phyloP scores from a whole-genome alignment of 306 rosid genomes.

The Cucumis cinereus region DNA sequence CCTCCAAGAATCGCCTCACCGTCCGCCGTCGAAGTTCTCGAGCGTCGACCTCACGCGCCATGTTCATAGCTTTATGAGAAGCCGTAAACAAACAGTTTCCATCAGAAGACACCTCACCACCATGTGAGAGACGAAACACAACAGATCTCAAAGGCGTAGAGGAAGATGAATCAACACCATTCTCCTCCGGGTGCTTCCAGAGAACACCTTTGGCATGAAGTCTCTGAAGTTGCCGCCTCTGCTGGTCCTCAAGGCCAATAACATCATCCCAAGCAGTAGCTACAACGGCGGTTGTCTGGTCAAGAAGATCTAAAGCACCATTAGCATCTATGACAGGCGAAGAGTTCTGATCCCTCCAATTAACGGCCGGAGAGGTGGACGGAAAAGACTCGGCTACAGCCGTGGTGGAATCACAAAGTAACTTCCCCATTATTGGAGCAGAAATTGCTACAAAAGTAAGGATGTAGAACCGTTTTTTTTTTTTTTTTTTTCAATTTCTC shows the following conservation, averaged over 20 bases:
- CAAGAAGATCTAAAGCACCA: slow-evolving; percentile 52
- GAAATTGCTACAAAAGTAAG: not conserved
- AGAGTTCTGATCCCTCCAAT: slow-evolving; percentile 55
- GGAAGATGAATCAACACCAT: slow-evolving; percentile 5
- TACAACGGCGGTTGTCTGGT: slow-evolving; percentile 16
- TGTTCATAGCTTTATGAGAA: slow-evolving; percentile 63
- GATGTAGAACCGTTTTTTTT: not conserved
- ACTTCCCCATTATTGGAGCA: slow-evolving; percentile 53
- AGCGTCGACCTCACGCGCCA: slow-evolving; percentile 43
- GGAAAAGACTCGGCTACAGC: slow-evolving; percentile 70
- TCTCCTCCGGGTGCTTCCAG: slow-evolving; percentile 64
- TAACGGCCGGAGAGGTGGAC: slow-evolving; percentile 36
- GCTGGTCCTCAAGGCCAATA: slow-evolving; percentile 80
- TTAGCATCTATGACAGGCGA: slow-evolving; percentile 30
- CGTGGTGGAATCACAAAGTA: slow-evolving; percentile 67
- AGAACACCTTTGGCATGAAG: slow-evolving; percentile 78
- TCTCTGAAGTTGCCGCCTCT: slow-evolving; percentile 58
- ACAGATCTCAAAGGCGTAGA: slow-evolving; percentile 36
- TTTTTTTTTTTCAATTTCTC: not conserved
- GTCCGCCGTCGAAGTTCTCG: slow-evolving; percentile 68
- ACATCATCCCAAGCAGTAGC: slow-evolving; percentile 64
- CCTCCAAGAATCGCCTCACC: slow-evolving; percentile 62
- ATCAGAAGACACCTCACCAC: slow-evolving; percentile 90
- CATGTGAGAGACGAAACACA: slow-evolving; percentile 74
- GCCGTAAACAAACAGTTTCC: slow-evolving; percentile 94